Conservation (phyloP, 2,329 filamentous ascomycete genomes). For the Trichoderma semiorbis region DNA sequence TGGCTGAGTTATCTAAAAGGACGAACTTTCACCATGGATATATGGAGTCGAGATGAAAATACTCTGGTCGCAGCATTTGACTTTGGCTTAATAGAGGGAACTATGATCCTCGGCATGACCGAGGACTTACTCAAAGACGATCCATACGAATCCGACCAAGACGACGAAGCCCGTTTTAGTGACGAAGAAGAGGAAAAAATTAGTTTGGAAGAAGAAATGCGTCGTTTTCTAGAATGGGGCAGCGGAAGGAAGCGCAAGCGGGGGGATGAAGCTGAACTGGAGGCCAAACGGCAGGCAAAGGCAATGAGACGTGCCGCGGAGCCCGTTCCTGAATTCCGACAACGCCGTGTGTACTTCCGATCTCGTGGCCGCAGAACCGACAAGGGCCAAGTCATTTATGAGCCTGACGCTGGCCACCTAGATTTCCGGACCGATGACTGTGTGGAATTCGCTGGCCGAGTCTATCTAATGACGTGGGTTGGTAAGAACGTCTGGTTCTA, state of each 20-base stretch:
- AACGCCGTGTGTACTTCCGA: neutral
- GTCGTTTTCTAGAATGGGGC: neutral
- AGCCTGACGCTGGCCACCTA: neutral
- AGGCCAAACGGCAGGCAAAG: too few relatives aligned
- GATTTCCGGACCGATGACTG: neutral
- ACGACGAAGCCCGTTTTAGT: neutral
- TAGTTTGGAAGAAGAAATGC: neutral
- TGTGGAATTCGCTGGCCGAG: neutral
- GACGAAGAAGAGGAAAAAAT: neutral
- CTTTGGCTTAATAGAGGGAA: neutral
- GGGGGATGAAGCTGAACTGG: too few relatives aligned
- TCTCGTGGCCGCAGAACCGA: neutral
- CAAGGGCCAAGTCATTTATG: neutral
- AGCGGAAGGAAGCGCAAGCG: neutral
- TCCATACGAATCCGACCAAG: neutral
- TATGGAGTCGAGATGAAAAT: neutral
- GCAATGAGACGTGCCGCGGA: too few relatives aligned
- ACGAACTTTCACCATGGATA: neutral
- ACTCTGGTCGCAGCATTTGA: neutral
- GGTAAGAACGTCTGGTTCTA: neutral
- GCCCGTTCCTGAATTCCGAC: too few relatives aligned
- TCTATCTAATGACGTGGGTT: neutral
- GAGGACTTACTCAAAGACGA: neutral
- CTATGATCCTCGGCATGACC: neutral
- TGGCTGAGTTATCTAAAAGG: neutral